Evolutionary conservation across 108 stramenopile species (phyloP).

Genomic region (Conticribra weissflogii): DNA sequence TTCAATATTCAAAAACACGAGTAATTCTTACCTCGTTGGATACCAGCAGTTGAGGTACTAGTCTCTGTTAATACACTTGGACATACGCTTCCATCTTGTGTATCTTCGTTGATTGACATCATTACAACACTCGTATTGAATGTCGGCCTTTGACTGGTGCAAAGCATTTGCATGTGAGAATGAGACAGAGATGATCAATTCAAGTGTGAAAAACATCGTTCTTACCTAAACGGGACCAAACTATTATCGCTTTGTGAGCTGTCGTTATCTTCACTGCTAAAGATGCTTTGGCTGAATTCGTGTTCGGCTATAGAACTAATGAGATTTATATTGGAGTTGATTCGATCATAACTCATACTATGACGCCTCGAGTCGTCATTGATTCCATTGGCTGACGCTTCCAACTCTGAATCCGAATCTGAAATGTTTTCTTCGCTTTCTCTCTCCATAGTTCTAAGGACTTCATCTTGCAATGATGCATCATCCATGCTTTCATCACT

Average conservation of each 20-base stretch:
- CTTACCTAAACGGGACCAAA: neutral
- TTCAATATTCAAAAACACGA: no score
- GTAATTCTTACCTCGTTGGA: neutral
- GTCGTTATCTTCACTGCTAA: neutral
- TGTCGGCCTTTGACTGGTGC: neutral
- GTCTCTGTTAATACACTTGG: neutral
- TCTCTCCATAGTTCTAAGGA: neutral
- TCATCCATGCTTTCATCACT: neutral
- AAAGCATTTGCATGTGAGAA: no score
- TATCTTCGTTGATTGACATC: neutral
- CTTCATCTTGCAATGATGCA: neutral
- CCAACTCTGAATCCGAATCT: neutral
- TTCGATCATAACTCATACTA: no score
- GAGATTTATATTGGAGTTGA: no score
- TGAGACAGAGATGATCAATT: no score
- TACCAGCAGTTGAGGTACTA: neutral
- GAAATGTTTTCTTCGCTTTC: neutral
- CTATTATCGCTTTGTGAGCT: no score
- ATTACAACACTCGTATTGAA: neutral
- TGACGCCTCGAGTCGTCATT: no score
- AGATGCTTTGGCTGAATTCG: neutral
- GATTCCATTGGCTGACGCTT: no score
- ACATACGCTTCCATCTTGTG: neutral
- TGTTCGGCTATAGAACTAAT: neutral
- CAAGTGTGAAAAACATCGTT: neutral